Base-by-base conservation (phyloP, 2,329 filamentous ascomycete genomes). In the Aspergillus proliferans region DNA sequence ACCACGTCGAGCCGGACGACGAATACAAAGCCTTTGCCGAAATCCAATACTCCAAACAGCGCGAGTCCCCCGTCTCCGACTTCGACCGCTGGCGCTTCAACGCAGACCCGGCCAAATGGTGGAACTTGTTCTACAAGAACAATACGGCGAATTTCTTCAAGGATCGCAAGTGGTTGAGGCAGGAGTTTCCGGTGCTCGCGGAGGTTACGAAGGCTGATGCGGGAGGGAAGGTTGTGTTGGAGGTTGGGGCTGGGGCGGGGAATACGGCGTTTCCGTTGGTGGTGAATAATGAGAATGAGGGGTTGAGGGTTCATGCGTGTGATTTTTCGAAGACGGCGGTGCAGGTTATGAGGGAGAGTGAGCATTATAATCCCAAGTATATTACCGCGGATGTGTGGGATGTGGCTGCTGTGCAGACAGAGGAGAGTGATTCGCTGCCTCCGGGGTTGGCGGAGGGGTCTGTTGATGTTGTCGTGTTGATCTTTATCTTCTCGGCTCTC, bases 121-220 rank as follows among this genome's bases (percentile, higher is more conserved):
- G 93, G 93, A 93, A 98, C 64, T 75, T 87, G 48, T 98, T 98
- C 73, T 98, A 98, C 77, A 91, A 93, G 72, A 95, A 97, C 74
- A 97, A 98, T 71, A 88, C 87, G 18, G 82, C 85, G 61, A 97
- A 97, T 65, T 98, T 98, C 73, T 98, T 98, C 82, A 98, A 98
- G 73, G 87, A 98, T 66, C 82, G 93, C 55, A 97, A 97, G 68
- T 98, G 93, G 93, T 75, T 98, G 28, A 86, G 87, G 56, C 92
- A 97, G 69, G 93, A 98, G 69, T 98, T 98, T 57, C 93, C 93
- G 0, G 75, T 97, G 3, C 75, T 98, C n/a, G 81, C 79, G 21
- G 80, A 87, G 50, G 79, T 95, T 45, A 92, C 87, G 10, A 74
- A 78, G 49, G 79, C 82, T 54, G 83, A 84, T 50, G 83, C 85